phyloP scores from a whole-genome alignment of 2,329 filamentous ascomycete genomes.

The Colletotrichum falcatum region DNA sequence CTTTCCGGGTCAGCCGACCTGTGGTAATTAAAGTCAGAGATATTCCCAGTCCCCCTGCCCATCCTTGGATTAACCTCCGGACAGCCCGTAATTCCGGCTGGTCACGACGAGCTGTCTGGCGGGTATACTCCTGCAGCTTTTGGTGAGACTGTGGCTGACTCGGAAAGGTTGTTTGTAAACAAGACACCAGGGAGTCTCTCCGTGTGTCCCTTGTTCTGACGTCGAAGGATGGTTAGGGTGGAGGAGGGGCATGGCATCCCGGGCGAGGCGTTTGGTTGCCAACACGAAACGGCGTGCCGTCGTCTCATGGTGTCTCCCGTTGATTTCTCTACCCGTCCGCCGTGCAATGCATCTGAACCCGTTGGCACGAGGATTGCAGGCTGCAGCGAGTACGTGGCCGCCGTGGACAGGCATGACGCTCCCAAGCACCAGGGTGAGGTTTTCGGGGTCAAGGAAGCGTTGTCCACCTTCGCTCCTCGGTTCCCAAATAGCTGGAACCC shows the following conservation, averaged over 20 bases:
- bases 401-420: conserved; percentile 32
- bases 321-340: conserved; percentile 27
- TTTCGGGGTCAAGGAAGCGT: conserved; percentile 33
- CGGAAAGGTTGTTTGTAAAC: neutral
- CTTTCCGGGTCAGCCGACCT: conserved; percentile 4
- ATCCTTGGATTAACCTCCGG: conserved; percentile 21
- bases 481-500: conserved; percentile 42
- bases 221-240: conserved; percentile 9
- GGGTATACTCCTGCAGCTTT: conserved; percentile 13
- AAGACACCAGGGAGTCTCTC: neutral
- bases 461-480: conserved; percentile 34
- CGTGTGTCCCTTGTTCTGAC: conserved; percentile 20
- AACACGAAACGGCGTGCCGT: conserved; percentile 17
- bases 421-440: conserved; percentile 34
- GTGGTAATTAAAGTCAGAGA: conserved; percentile 4
- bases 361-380: conserved; percentile 35
- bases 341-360: conserved; percentile 28
- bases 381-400: conserved; percentile 38
- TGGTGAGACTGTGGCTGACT: conserved; percentile 25
- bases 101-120: conserved; percentile 3
- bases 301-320: conserved; percentile 34
- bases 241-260: neutral
- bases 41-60: conserved; percentile 1
- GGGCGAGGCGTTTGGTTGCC: conserved; percentile 1
- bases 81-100: conserved; percentile 13